phyloP scores from a whole-genome alignment of 768 basidiomycete genomes.

The Hortiboletus flavorubellus region DNA sequence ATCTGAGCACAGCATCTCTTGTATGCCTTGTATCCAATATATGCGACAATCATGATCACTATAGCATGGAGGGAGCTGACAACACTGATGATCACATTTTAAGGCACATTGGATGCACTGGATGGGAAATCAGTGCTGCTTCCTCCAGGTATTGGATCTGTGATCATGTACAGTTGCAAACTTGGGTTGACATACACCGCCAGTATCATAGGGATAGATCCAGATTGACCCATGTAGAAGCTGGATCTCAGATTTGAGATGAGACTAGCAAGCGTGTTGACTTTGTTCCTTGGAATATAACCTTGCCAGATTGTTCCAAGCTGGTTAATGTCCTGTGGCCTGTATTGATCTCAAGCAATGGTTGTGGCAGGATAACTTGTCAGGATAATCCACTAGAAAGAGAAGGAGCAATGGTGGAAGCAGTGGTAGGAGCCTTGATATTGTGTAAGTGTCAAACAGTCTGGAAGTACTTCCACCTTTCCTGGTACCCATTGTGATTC shows the following conservation, averaged over 20 bases:
- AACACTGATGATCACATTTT: conserved; percentile 90
- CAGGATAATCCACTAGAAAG: no score
- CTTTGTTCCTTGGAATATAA: conserved; percentile 56
- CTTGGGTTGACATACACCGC: conserved; percentile 69
- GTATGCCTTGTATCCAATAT: conserved; percentile 67
- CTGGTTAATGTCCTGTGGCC: conserved; percentile 40
- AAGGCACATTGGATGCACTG: conserved; percentile 42
- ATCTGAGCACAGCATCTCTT: conserved; percentile 68
- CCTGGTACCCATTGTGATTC: no score
- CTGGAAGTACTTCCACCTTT: no score
- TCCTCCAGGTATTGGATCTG: conserved; percentile 35
- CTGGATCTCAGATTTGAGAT: conserved; percentile 57
- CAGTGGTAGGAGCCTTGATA: no score
- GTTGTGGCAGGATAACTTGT: no score
- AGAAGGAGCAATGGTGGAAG: no score
- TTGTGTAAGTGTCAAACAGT: no score
- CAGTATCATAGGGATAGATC: conserved; percentile 48
- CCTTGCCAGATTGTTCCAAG: conserved; percentile 72
- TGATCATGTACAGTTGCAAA: conserved; percentile 51
- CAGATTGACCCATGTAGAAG: conserved; percentile 57
- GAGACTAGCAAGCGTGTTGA: conserved; percentile 60
- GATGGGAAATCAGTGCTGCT: conserved; percentile 19
- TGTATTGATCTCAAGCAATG: no score
- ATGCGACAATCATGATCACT: conserved; percentile 66
- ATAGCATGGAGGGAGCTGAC: conserved; percentile 79